A percentile compares a stretch with the other conserved stretches of the same genome.
Evolutionary conservation across 2,329 filamentous ascomycete species (phyloP).

Genomic region (Blumeriella jaapii): DNA sequence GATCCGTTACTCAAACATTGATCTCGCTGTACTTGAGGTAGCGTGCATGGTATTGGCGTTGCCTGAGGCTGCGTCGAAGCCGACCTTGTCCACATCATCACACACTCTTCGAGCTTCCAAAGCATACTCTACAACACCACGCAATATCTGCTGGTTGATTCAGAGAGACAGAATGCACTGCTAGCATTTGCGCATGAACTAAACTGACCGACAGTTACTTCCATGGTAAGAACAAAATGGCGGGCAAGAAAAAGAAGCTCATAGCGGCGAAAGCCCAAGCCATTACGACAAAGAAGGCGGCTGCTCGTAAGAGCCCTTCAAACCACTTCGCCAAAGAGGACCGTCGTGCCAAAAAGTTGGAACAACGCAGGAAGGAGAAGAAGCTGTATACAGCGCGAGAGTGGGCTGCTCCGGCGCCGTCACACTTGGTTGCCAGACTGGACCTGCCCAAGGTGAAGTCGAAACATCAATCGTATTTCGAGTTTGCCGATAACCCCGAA

Average conservation of each 20-base stretch:
- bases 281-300: not conserved
- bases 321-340: slow-evolving; percentile 12
- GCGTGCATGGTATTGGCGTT: too few species aligned
- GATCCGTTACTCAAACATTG: too few species aligned
- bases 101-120: too few species aligned
- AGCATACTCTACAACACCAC: slow-evolving; percentile 6
- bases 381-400: slow-evolving; percentile 18
- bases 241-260: slow-evolving; percentile 16
- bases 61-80: too few species aligned
- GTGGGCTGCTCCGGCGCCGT: slow-evolving; percentile 22
- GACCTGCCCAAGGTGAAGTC: slow-evolving; percentile 30
- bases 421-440: slow-evolving; percentile 25
- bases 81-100: not conserved
- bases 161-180: slow-evolving; percentile 8
- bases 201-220: slow-evolving; percentile 12
- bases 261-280: slow-evolving; percentile 2
- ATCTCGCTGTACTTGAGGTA: too few species aligned
- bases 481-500: slow-evolving; percentile 52
- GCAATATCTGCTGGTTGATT: slow-evolving; percentile 14
- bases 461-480: slow-evolving; percentile 50
- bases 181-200: slow-evolving; percentile 13
- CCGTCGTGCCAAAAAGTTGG: slow-evolving; percentile 20
- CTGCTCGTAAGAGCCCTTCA: not conserved
- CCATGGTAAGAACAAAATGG: slow-evolving; percentile 7
- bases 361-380: slow-evolving; percentile 22